Evolutionary conservation across 768 basidiomycete species (phyloP).

Genomic region (Mycena maculata): DNA sequence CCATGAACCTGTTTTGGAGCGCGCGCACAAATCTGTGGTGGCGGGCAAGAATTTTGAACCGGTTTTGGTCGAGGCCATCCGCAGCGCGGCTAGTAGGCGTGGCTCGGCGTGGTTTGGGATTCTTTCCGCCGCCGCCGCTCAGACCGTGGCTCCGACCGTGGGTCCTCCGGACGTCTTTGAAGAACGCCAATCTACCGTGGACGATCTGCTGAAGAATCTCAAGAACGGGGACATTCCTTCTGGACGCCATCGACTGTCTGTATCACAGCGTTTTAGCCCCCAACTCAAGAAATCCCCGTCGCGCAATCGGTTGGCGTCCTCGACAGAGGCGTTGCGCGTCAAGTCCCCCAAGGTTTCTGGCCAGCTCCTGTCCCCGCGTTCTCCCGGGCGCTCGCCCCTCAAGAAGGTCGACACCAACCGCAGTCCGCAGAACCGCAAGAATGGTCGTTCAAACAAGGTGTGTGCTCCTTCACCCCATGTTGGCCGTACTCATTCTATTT

Average conservation of each 20-base stretch:
- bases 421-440: constrained; percentile 1
- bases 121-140: constrained; percentile 43
- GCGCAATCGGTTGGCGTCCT: constrained; percentile 1
- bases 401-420: constrained; percentile 24
- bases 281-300: constrained; percentile 17
- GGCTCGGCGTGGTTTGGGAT: constrained; percentile 57
- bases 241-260: constrained; percentile 27
- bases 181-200: constrained; percentile 42
- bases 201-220: constrained; percentile 45
- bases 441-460: constrained; percentile 2
- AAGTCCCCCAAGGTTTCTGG: constrained; percentile 6
- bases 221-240: constrained; percentile 33
- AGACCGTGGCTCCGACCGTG: constrained; percentile 34
- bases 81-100: constrained; percentile 52
- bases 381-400: constrained; percentile 13
- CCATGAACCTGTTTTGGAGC: constrained; percentile 46
- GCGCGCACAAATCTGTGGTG: constrained; percentile 43
- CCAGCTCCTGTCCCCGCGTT: neutral
- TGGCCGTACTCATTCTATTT: neutral
- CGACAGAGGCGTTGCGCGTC: neutral
- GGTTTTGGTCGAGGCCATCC: constrained; percentile 56
- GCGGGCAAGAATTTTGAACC: constrained; percentile 52
- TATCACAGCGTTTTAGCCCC: neutral
- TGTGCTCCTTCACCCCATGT: neutral
- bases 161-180: constrained; percentile 35